Evolutionary conservation across 2,329 filamentous ascomycete genomes (phyloP).

Genomic region (Huntiella moniliformis): DNA sequence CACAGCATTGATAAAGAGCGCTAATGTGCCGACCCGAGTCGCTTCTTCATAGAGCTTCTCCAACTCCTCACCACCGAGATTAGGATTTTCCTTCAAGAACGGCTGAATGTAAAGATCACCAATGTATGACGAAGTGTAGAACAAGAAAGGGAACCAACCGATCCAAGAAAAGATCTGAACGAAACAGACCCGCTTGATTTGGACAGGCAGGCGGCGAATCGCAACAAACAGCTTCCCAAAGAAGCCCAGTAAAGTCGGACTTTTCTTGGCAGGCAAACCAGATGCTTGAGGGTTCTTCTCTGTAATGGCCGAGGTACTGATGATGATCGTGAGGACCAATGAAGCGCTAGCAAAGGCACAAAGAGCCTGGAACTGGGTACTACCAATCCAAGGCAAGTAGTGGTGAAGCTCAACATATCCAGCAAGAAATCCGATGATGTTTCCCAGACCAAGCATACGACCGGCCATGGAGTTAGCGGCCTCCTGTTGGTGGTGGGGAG

Average conservation of each 20-base stretch:
- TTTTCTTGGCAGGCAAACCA: constrained; percentile 22
- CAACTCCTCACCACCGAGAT: constrained; percentile 59
- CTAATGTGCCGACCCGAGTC: constrained; percentile 75
- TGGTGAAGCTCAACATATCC: constrained; percentile 66
- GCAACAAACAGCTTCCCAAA: constrained; percentile 62
- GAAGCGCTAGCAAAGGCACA: constrained; percentile 67
- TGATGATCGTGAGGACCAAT: constrained; percentile 47
- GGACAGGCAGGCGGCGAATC: constrained; percentile 59
- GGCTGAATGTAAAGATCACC: constrained; percentile 85
- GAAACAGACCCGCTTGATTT: constrained; percentile 64
- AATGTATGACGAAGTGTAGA: constrained; percentile 88
- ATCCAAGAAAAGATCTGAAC: constrained; percentile 82
- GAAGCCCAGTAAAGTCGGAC: constrained; percentile 54
- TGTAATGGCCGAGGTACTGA: constrained; percentile 50
- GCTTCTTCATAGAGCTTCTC: constrained; percentile 66
- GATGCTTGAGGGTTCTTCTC: constrained; percentile 54
- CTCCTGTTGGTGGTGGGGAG: constrained; percentile 84
- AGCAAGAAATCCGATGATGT: constrained; percentile 76
- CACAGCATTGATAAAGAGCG: constrained; percentile 71
- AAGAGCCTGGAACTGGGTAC: constrained; percentile 83
- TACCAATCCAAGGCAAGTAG: constrained; percentile 60
- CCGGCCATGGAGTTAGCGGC: constrained; percentile 88
- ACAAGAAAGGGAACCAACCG: constrained; percentile 87
- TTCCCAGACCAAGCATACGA: constrained; percentile 67
- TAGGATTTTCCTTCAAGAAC: constrained; percentile 54